A percentile compares a stretch with the other conserved stretches of the same genome.
These are phyloP conservation scores for Heimioporus sp. DNA, from an alignment of 768 basidiomycete genomes.

Conservation along the genomic window DNA sequence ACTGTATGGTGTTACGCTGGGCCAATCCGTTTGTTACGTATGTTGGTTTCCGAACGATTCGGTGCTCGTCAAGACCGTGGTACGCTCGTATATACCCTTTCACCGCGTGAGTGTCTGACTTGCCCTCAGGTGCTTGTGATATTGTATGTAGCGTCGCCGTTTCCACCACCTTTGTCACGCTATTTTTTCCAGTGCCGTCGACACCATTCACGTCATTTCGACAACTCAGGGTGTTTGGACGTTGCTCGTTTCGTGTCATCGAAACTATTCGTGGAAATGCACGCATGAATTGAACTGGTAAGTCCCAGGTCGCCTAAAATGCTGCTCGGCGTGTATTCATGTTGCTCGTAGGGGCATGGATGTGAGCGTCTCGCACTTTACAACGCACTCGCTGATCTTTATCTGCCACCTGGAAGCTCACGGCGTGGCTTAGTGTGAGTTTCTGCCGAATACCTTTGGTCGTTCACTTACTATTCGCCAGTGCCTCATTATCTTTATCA, in stretches of 20 bases:
- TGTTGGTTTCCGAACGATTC: constrained; percentile 12
- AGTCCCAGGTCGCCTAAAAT: background rate
- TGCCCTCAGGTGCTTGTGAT: background rate
- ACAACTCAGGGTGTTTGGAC: background rate
- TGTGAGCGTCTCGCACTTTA: constrained; percentile 1
- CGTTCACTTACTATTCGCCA: background rate
- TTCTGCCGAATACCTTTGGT: too few species aligned
- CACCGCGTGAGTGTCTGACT: background rate
- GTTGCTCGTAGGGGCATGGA: constrained; percentile 1
- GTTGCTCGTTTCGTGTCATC: constrained; percentile 3
- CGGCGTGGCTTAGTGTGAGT: constrained; percentile 1
- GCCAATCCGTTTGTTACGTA: constrained; percentile 4
- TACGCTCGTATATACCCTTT: background rate
- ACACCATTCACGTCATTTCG: constrained; percentile 9
- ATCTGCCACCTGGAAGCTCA: background rate
- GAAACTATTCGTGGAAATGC: background rate
- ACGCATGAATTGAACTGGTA: background rate
- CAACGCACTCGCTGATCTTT: background rate
- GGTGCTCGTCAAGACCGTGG: background rate
- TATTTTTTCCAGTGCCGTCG: constrained; percentile 1
- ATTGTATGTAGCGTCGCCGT: background rate
- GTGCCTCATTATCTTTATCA: background rate
- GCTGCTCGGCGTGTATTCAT: background rate
- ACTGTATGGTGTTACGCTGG: constrained; percentile 13
- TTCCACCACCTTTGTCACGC: background rate